Evolutionary conservation across 2,329 filamentous ascomycete genomes (phyloP).

Genomic region (Sarocladium oryzae): DNA sequence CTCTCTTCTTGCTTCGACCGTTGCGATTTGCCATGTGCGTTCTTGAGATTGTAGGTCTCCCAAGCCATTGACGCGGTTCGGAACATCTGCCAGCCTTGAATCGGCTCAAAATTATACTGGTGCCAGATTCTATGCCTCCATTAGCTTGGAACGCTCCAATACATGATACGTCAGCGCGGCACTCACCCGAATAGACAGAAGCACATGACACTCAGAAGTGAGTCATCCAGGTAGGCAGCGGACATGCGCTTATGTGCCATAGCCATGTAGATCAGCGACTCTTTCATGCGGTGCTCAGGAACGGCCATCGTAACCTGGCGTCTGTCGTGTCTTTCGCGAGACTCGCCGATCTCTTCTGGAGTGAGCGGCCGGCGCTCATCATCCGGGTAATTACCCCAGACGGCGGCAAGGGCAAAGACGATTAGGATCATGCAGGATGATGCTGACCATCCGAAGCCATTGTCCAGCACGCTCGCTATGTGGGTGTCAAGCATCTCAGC

Average conservation of each 20-base stretch:
- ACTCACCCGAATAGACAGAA: constrained; percentile 13
- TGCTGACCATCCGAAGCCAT: constrained; percentile 12
- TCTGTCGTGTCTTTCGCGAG: constrained; percentile 1
- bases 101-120: constrained; percentile 14
- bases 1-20: constrained; percentile 12
- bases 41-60: constrained; percentile 14
- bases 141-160: neutral
- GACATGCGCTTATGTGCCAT: constrained; percentile 14
- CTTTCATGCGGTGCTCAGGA: constrained; percentile 13
- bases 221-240: constrained; percentile 11
- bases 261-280: constrained; percentile 13
- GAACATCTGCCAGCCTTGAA: constrained; percentile 14
- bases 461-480: constrained; percentile 15
- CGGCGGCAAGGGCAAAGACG: constrained; percentile 12
- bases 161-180: neutral
- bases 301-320: constrained; percentile 12
- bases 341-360: constrained; percentile 6
- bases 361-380: constrained; percentile 11
- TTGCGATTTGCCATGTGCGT: constrained; percentile 8
- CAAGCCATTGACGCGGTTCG: constrained; percentile 13
- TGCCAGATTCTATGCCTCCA: constrained; percentile 5
- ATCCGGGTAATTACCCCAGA: constrained; percentile 13
- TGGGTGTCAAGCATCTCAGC: constrained; percentile 11
- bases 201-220: constrained; percentile 11
- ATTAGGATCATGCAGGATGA: constrained; percentile 13